Evolutionary conservation across 495 filamentous ascomycete species (phyloP), one percentile per base, ranked within the genome.

Genomic region (Aspergillus saccharolyticus): DNA sequence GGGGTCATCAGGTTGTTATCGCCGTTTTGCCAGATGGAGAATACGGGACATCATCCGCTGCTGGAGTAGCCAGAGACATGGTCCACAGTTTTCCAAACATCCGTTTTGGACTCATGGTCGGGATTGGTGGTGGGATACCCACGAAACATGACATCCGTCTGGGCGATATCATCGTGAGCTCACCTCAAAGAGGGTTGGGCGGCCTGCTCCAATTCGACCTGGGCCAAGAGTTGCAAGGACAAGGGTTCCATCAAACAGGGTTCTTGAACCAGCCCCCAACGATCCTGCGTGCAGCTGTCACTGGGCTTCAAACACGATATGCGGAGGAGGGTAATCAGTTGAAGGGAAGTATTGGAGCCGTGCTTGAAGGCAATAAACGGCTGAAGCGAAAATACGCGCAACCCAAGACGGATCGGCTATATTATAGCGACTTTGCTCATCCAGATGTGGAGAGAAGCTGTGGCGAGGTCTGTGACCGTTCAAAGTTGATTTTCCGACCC

Each of bases 1-100:
- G 63, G 15, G 52, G 56, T 12, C 69, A 74, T 55, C 65, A 69
- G 39, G 62, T 69, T 16, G 68, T 69, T 10, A 63, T 71, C 53
- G 66, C 68, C 20, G 54, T 57, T 51, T 51, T 71, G 17, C 68
- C 68, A 2, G 62, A 60, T 53, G 66, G 64, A 3, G 52, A 61
- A 16, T 39, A 52, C 17, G 49, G 49, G 1, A 39, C 18, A 33
- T 2, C 50, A 0, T 52, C 28, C 3, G 50, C 50, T 14, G 50
- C 50, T 3, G 20, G 4, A 2, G 50, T 52, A 0, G 50, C 50
- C 17, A 10, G 42, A 24, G 48, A 72, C 20, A 64, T 79, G 73
- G 33, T 55, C 4, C 55, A 59, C 30, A 70, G 52, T 24, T 77
- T 75, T 52, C 57, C 58, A 3, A 53, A 53, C 2, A 56, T 77